These are phyloP conservation scores for Corylus americana DNA, from an alignment of 306 rosid species.

Conservation along the genomic window DNA sequence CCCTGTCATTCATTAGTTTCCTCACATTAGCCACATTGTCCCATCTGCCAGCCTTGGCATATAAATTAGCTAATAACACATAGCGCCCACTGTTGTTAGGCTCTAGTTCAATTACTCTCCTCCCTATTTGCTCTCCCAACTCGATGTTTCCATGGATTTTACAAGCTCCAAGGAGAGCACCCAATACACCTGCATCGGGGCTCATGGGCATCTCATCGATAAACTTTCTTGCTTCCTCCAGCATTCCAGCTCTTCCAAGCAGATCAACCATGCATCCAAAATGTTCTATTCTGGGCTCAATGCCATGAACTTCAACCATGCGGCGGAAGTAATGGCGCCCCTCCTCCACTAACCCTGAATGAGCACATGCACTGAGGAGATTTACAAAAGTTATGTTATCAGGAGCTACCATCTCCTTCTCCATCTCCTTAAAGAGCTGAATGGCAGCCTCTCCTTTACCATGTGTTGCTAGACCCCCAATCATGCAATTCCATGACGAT, in stretches of 20 bases:
- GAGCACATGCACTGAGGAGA: slow-evolving; percentile 43
- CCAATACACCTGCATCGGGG: slow-evolving; percentile 57
- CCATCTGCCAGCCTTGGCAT: slow-evolving; percentile 61
- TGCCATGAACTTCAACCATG: slow-evolving; percentile 34
- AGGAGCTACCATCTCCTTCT: slow-evolving; percentile 12
- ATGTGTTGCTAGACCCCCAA: slow-evolving; percentile 76
- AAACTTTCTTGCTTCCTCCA: slow-evolving; percentile 53
- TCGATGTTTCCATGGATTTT: slow-evolving; percentile 55
- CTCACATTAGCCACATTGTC: slow-evolving; percentile 55
- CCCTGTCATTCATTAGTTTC: slow-evolving; percentile 60
- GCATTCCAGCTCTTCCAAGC: slow-evolving; percentile 58
- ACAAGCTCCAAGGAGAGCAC: slow-evolving; percentile 80
- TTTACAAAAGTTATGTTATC: slow-evolving; percentile 42
- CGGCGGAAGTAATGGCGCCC: slow-evolving; percentile 34
- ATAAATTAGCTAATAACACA: slow-evolving; percentile 56
- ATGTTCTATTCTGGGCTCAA: slow-evolving; percentile 55
- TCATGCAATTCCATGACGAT: slow-evolving; percentile 70
- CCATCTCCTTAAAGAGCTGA: slow-evolving; percentile 37
- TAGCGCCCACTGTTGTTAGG: slow-evolving; percentile 68
- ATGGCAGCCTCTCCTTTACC: slow-evolving; percentile 53
- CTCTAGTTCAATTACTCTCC: slow-evolving; percentile 55
- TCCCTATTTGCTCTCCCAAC: slow-evolving; percentile 55
- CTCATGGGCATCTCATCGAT: slow-evolving; percentile 51
- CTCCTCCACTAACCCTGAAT: slow-evolving; percentile 36
- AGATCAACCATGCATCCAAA: slow-evolving; percentile 71